Evolutionary conservation across 2,329 filamentous ascomycete genomes (phyloP), one percentile per base, ranked within the genome.

Genomic region (Thielaviopsis musarum): DNA sequence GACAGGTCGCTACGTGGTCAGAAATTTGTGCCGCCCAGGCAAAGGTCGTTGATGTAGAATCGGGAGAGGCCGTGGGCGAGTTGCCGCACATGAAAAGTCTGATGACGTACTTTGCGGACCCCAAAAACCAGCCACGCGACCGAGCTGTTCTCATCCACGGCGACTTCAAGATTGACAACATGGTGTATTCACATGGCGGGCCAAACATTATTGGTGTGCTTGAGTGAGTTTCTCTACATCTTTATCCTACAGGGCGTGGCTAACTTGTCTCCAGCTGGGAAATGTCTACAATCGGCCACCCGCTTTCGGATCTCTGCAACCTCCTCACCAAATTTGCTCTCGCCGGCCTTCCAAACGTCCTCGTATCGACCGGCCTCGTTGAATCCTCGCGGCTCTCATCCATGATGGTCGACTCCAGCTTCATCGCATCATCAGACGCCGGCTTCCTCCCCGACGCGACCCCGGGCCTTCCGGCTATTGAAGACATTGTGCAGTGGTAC

Each of bases 221-320:
- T 5, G 93, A 98, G 80, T 86, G 71, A 69, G 79, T 72, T 10
- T 22, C 57, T 5, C 17, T 34, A 38, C 22, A 21, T 52, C 52
- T 26, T 17, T 19, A 34, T 22, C 26, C 48, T 48, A 52, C 12
- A 7, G 7, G 10, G 21, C 61, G 60, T 57, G 60, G 38, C 53
- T 56, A 45, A 48, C 57, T 34, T 9, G 6, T 10, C 17, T 45
- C 67, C 66, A 82, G 79, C 73, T 97, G 91, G 91, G 93, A 97
- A 74, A 95, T 98, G 89, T 90, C 89, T 41, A 97, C 93, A 0
- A 84, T 96, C 59, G 93, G 93, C n/a, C 91, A 98, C 70, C 93
- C 93, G 1, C 79, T 97, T 22, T 91, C 87, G 5, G 93, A 98
- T 69, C 75, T 97, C 49, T 84, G 84, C 70, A 97, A 97, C 71